Conservation (phyloP, 2,329 filamentous ascomycete species). For the Fusarium sp. region DNA sequence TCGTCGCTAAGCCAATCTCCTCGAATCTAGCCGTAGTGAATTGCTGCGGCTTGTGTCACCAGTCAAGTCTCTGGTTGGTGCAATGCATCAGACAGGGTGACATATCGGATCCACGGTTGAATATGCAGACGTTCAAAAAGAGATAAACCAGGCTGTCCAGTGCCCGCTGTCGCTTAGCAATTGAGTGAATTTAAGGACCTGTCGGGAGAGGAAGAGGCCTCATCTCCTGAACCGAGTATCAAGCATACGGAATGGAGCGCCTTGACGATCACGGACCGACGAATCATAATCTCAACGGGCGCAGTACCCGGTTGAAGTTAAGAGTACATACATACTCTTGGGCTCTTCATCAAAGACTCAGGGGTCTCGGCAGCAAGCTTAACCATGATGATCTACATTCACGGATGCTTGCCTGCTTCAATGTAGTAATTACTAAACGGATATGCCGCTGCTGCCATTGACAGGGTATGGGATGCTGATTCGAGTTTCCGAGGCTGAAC, state of each 20-base stretch:
- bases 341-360: neutral
- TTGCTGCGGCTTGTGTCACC: conserved; percentile 14
- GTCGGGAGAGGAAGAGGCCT: conserved; percentile 7
- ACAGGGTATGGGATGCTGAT: neutral
- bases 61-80: conserved; percentile 8
- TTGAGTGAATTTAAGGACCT: conserved; percentile 3
- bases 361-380: neutral
- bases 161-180: no score
- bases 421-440: neutral
- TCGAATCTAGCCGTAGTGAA: conserved; percentile 8
- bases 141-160: neutral
- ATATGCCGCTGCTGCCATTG: neutral
- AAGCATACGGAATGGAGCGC: neutral
- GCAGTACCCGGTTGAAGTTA: conserved; percentile 1
- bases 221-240: conserved; percentile 1
- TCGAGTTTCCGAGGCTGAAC: neutral
- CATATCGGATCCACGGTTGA: conserved; percentile 4
- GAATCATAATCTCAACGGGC: neutral
- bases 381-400: conserved; percentile 5
- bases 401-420: neutral
- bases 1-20: conserved; percentile 3
- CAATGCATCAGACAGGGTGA: neutral
- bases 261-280: neutral
- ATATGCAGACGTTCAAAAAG: conserved; percentile 17
- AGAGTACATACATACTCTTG: neutral